These are phyloP conservation scores for Septoria petroselini DNA, from an alignment of 2,329 filamentous ascomycete genomes.

Conservation along the genomic window DNA sequence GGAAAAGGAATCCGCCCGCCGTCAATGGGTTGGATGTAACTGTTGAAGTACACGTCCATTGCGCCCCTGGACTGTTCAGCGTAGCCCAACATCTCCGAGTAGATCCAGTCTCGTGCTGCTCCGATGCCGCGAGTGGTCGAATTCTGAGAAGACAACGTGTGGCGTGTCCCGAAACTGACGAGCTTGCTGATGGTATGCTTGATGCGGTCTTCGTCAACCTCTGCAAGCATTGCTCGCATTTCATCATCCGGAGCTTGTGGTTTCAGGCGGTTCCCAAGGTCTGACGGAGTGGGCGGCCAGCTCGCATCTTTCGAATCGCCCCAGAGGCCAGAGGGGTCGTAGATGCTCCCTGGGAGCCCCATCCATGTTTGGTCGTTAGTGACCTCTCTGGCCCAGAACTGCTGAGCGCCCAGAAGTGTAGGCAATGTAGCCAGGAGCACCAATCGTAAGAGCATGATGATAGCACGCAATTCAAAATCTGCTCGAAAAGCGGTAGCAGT, in stretches of 20 bases:
- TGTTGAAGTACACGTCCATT: constrained; percentile 51
- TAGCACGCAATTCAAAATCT: too few species aligned
- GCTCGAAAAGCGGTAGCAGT: too few species aligned
- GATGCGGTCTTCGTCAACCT: constrained; percentile 46
- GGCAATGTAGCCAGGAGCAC: constrained; percentile 2
- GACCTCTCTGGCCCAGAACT: constrained; percentile 2
- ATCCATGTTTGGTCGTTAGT: constrained; percentile 24
- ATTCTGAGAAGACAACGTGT: constrained; percentile 55
- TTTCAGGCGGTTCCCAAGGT: constrained; percentile 32
- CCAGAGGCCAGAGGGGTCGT: constrained; percentile 24
- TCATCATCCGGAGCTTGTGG: constrained; percentile 45
- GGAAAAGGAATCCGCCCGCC: constrained; percentile 50
- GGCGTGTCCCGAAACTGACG: constrained; percentile 56
- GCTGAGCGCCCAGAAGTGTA: constrained; percentile 8
- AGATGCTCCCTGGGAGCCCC: constrained; percentile 30
- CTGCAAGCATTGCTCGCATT: constrained; percentile 41
- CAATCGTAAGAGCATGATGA: too few species aligned
- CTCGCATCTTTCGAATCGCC: constrained; percentile 28
- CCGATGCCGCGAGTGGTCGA: constrained; percentile 53
- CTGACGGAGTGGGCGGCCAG: constrained; percentile 45
- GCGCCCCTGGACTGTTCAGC: constrained; percentile 50
- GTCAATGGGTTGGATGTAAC: constrained; percentile 51
- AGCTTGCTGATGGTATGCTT: constrained; percentile 53
- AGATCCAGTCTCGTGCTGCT: constrained; percentile 57
- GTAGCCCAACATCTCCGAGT: constrained; percentile 49